phyloP scores from a whole-genome alignment of 257 asterid species.

The Sherardia arvensis region DNA sequence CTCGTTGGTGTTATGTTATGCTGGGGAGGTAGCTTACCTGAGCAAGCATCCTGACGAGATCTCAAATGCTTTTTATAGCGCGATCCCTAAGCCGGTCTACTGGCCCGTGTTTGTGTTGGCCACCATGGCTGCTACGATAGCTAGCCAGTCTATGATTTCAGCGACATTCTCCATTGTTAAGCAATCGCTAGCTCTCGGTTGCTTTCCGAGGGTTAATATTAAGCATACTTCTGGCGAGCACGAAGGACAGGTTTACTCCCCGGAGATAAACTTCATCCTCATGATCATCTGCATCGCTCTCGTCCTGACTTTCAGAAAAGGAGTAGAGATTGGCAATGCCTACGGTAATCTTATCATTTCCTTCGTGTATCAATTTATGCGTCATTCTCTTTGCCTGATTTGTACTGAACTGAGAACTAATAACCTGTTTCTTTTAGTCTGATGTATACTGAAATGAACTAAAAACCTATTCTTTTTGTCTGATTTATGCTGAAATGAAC shows the following conservation, averaged over 20 bases:
- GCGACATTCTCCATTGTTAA: constrained; percentile 57
- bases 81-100: constrained; percentile 40
- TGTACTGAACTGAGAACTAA: too few species aligned
- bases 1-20: constrained; percentile 9
- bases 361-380: too few species aligned
- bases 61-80: constrained; percentile 12
- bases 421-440: too few species aligned
- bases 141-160: constrained; percentile 72
- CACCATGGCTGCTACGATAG: constrained; percentile 33
- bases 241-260: constrained; percentile 65
- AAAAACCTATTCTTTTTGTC: too few species aligned
- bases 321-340: constrained; percentile 52
- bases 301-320: constrained; percentile 38
- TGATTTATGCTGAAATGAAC: too few species aligned
- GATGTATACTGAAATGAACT: too few species aligned
- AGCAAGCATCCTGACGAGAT: constrained; percentile 13
- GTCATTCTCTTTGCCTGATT: too few species aligned
- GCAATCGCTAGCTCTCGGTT: constrained; percentile 52
- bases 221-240: constrained; percentile 50
- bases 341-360: constrained; percentile 27
- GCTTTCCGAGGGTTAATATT: constrained; percentile 57
- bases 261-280: constrained; percentile 48
- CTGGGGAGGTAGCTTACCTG: constrained; percentile 17
- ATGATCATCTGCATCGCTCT: constrained; percentile 39
- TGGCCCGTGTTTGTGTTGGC: constrained; percentile 76